A percentile compares a stretch with the other conserved stretches of the same genome.
Conservation (phyloP, 768 basidiomycete genomes). For the Crassisporium funariophilum region DNA sequence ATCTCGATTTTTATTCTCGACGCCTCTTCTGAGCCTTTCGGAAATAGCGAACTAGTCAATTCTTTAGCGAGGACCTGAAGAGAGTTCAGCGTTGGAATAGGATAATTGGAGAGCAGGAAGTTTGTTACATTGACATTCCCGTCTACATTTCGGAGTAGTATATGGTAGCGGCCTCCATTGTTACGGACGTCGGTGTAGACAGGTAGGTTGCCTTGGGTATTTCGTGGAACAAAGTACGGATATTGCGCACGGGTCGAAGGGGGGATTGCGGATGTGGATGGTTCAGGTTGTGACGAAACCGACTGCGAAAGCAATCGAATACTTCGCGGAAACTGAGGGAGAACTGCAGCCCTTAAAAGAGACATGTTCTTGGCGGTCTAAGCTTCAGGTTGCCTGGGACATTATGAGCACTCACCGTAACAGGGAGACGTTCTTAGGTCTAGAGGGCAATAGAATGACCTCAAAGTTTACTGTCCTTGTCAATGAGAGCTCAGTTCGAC, state of each 20-base stretch:
- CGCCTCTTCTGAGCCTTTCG: slow-evolving; percentile 45
- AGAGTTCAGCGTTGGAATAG: slow-evolving; percentile 15
- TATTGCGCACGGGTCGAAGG: slow-evolving; percentile 14
- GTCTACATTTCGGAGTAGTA: slow-evolving; percentile 69
- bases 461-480: no score
- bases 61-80: slow-evolving; percentile 62
- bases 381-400: no score
- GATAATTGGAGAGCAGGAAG: not conserved
- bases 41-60: slow-evolving; percentile 53
- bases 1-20: slow-evolving; percentile 50
- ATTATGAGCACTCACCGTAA: no score
- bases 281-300: slow-evolving; percentile 12
- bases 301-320: slow-evolving; percentile 21
- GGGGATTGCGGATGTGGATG: slow-evolving; percentile 13
- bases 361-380: no score
- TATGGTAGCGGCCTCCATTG: slow-evolving; percentile 56
- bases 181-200: slow-evolving; percentile 78
- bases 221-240: slow-evolving; percentile 67
- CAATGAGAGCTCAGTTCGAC: no score
- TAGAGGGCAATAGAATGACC: no score
- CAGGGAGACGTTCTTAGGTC: no score
- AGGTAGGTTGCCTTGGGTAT: slow-evolving; percentile 65
- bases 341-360: no score
- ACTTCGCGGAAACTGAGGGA: slow-evolving; percentile 12
- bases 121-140: slow-evolving; percentile 54